These are phyloP conservation scores for Acacia crassicarpa DNA, from an alignment of 306 rosid genomes.

Conservation along the genomic window DNA sequence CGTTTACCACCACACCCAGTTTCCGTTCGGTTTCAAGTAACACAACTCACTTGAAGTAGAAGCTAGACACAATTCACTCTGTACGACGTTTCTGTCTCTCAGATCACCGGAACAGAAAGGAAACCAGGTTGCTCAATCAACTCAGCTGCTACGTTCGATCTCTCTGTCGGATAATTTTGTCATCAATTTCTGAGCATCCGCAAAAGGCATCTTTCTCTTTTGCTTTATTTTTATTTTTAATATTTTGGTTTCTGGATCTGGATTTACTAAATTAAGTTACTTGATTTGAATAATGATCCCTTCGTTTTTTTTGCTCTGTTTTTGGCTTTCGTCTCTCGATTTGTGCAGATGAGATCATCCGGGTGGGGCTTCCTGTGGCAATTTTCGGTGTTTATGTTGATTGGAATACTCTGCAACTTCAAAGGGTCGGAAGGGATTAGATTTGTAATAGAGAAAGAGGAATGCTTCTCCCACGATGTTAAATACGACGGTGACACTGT, in stretches of 20 bases:
- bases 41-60: not conserved
- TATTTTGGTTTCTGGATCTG: not conserved
- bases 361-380: slow-evolving; percentile 30
- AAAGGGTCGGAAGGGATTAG: slow-evolving; percentile 60
- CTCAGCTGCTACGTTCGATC: not conserved
- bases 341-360: slow-evolving; percentile 39
- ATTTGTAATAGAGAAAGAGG: slow-evolving; percentile 82
- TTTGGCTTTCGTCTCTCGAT: not conserved
- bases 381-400: slow-evolving; percentile 38
- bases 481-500: slow-evolving; percentile 84
- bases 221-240: not conserved
- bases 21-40: not conserved
- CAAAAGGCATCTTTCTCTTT: not conserved
- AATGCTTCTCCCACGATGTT: slow-evolving; percentile 80
- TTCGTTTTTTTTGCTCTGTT: not conserved
- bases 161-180: not conserved
- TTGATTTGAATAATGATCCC: not conserved
- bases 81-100: not conserved
- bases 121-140: not conserved
- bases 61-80: not conserved
- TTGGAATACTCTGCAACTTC: slow-evolving; percentile 38
- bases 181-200: not conserved
- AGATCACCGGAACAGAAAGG: not conserved
- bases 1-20: not conserved
- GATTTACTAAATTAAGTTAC: not conserved